Conservation (phyloP, 2,329 filamentous ascomycete species). For the Colletotrichum noveboracense region DNA sequence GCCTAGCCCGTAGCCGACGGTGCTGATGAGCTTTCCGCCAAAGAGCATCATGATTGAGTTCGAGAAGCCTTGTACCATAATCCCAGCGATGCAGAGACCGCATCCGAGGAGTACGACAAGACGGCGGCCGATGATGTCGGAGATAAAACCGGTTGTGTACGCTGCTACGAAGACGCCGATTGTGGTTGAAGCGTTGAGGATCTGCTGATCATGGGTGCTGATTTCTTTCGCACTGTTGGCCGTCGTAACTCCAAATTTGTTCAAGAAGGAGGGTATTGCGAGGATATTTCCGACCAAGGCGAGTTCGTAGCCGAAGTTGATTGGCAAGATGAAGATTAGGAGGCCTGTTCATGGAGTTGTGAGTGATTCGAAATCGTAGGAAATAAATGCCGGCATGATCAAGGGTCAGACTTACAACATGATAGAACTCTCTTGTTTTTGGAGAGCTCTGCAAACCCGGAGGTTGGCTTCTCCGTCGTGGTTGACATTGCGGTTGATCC, state of each 20-base stretch:
- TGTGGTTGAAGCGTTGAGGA: neutral
- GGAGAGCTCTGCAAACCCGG: neutral
- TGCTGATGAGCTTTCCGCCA: constrained; percentile 17
- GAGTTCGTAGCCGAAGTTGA: constrained; percentile 9
- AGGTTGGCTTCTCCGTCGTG: neutral
- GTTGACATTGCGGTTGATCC: neutral
- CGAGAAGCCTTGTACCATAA: constrained; percentile 14
- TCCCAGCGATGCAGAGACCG: neutral
- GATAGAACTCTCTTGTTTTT: neutral
- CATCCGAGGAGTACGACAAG: neutral
- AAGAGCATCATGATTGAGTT: constrained; percentile 13
- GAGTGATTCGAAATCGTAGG: rapidly evolving
- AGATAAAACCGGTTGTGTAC: neutral
- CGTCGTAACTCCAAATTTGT: neutral
- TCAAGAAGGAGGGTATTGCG: neutral
- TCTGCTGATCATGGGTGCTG: neutral
- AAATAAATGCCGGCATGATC: rapidly evolving
- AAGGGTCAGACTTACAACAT: neutral
- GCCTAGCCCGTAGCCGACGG: constrained; percentile 8
- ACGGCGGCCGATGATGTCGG: constrained; percentile 10
- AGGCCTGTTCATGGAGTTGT: neutral
- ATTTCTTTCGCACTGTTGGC: neutral
- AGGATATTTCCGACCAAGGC: constrained; percentile 4
- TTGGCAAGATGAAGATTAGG: constrained; percentile 2
- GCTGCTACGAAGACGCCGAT: constrained; percentile 10